Conservation (phyloP, 2,329 filamentous ascomycete species). For the Exserohilum turcica region DNA sequence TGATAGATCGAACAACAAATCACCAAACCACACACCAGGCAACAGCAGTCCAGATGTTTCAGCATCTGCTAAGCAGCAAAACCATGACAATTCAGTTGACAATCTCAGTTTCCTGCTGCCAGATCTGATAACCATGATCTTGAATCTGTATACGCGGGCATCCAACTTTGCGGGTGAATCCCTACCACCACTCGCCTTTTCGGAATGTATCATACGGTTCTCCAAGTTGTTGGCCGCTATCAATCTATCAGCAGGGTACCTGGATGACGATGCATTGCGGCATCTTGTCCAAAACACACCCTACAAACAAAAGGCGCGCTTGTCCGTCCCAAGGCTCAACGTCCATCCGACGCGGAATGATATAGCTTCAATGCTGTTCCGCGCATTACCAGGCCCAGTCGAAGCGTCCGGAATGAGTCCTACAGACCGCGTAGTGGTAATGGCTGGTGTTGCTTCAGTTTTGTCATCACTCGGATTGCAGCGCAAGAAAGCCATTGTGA, state of each 20-base stretch:
- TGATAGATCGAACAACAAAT: constrained; percentile 55
- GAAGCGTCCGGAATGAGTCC: constrained; percentile 67
- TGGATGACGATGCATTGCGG: constrained; percentile 64
- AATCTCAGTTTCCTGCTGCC: constrained; percentile 66
- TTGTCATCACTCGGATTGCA: constrained; percentile 78
- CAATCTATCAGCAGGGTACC: constrained; percentile 66
- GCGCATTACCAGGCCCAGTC: constrained; percentile 59
- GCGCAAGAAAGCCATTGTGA: constrained; percentile 87
- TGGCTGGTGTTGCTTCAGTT: constrained; percentile 87
- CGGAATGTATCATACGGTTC: constrained; percentile 75
- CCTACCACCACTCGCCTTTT: constrained; percentile 71
- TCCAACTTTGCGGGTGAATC: constrained; percentile 67
- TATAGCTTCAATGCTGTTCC: constrained; percentile 45
- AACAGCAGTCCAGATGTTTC: constrained; percentile 48
- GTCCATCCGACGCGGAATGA: constrained; percentile 46
- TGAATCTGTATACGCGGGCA: constrained; percentile 73
- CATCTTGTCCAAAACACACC: constrained; percentile 50
- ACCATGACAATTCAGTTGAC: constrained; percentile 48
- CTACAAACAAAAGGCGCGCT: constrained; percentile 51
- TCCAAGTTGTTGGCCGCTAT: constrained; percentile 71
- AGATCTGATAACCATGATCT: constrained; percentile 74
- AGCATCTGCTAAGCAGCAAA: constrained; percentile 51
- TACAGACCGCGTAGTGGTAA: constrained; percentile 75
- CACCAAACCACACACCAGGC: constrained; percentile 48
- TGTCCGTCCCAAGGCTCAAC: constrained; percentile 42